Evolutionary conservation across 1,139 yeast species (phyloP).

Genomic region (Hyphopichia fennica): DNA sequence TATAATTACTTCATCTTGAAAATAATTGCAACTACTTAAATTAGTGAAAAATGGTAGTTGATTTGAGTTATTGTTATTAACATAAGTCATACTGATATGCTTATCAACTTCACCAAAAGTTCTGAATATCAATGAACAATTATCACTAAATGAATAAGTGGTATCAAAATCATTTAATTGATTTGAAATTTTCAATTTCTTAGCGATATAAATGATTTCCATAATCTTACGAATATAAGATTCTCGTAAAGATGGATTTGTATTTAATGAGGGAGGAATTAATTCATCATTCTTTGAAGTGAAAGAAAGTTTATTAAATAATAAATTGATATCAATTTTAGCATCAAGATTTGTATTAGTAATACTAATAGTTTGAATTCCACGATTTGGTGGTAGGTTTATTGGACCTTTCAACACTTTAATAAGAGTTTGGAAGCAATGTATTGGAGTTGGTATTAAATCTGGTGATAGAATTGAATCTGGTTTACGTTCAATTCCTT

Average conservation of each 20-base stretch:
- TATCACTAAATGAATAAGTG: constrained; percentile 39
- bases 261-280: constrained; percentile 56
- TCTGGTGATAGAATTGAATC: constrained; percentile 26
- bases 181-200: constrained; percentile 17
- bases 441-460: constrained; percentile 47
- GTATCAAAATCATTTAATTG: constrained; percentile 33
- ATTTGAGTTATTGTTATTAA: constrained; percentile 24
- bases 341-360: constrained; percentile 51
- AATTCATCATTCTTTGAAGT: constrained; percentile 39
- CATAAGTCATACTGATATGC: constrained; percentile 26
- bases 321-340: constrained; percentile 53
- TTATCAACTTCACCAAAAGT: constrained; percentile 47
- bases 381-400: constrained; percentile 38
- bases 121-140: constrained; percentile 33
- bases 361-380: constrained; percentile 52
- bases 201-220: constrained; percentile 50
- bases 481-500: constrained; percentile 28
- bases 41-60: constrained; percentile 40
- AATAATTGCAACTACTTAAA: constrained; percentile 59
- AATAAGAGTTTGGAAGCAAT: constrained; percentile 56
- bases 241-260: constrained; percentile 36
- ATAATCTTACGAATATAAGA: constrained; percentile 48
- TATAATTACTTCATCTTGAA: constrained; percentile 61
- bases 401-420: constrained; percentile 67
- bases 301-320: constrained; percentile 49